Conservation (phyloP, 1,139 yeast species). For the Scheffersomyces segobiensis region DNA sequence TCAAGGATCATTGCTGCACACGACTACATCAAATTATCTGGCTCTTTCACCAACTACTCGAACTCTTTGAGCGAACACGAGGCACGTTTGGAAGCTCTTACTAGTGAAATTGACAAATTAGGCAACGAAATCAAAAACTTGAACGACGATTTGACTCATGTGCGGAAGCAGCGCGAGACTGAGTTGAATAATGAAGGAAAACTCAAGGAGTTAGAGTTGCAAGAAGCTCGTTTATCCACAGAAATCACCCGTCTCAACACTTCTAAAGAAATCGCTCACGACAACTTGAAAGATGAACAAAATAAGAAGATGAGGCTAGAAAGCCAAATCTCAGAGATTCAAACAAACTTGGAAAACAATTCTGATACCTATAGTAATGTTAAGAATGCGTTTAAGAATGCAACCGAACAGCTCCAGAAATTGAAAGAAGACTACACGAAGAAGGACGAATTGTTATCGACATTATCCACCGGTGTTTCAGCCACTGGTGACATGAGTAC, state of each 20-base stretch:
- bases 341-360: constrained; percentile 27
- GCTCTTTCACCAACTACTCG: constrained; percentile 42
- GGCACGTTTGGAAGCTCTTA: constrained; percentile 33
- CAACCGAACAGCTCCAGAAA: constrained; percentile 43
- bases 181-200: constrained; percentile 66
- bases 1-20: constrained; percentile 77
- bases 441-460: constrained; percentile 79
- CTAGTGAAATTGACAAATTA: constrained; percentile 42
- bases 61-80: constrained; percentile 38
- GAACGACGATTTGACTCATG: constrained; percentile 59
- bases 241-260: constrained; percentile 70
- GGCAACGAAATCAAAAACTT: constrained; percentile 58
- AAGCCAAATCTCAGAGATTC: constrained; percentile 17
- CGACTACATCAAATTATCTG: constrained; percentile 55
- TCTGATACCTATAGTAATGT: constrained; percentile 25
- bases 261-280: constrained; percentile 54
- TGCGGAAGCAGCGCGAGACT: constrained; percentile 55
- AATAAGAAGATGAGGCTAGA: constrained; percentile 15
- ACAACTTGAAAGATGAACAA: constrained; percentile 54
- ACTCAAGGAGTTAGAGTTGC: constrained; percentile 59
- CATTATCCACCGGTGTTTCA: constrained; percentile 88
- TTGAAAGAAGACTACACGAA: constrained; percentile 53
- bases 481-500: constrained; percentile 72
- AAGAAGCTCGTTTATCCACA: constrained; percentile 61
- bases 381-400: constrained; percentile 39